A percentile compares a stretch with the other conserved stretches of the same genome.
Conservation (phyloP, 768 basidiomycete species). For the Suillus plorans region DNA sequence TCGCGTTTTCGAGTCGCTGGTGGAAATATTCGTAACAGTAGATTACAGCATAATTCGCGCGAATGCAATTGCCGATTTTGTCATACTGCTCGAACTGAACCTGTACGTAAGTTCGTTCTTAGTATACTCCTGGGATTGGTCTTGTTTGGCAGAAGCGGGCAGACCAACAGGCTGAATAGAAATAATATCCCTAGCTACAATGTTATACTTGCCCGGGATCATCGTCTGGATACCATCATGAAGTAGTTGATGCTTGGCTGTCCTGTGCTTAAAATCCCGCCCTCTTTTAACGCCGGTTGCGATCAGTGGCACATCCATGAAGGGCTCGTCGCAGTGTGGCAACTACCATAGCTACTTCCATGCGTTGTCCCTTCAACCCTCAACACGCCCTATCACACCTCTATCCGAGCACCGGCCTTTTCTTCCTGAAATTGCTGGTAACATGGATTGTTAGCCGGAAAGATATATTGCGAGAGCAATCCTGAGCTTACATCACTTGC, state of each 20-base stretch:
- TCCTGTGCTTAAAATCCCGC: background rate
- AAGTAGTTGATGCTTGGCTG: background rate
- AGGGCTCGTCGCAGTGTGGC: background rate
- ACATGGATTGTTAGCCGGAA: background rate
- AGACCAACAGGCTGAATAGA: no score
- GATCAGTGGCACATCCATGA: background rate
- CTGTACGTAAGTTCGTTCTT: no score
- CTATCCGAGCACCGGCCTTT: background rate
- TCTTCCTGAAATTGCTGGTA: background rate
- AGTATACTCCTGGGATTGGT: conserved; percentile 48
- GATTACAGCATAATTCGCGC: no score
- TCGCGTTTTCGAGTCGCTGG: no score
- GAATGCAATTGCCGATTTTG: no score
- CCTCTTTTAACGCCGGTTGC: background rate
- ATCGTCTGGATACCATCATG: conserved; percentile 30
- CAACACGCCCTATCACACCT: background rate
- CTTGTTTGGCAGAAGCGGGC: conserved; percentile 36
- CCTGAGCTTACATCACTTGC: background rate
- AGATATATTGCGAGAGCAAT: background rate
- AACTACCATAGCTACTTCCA: background rate
- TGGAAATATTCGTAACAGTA: no score
- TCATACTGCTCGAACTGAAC: no score
- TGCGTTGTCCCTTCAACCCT: background rate
- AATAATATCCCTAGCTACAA: conserved; percentile 24
- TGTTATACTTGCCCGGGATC: conserved; percentile 6